Evolutionary conservation across 129 eudicot species (phyloP), one percentile per base, ranked within the genome.

Genomic region (Flaveria trinervia): DNA sequence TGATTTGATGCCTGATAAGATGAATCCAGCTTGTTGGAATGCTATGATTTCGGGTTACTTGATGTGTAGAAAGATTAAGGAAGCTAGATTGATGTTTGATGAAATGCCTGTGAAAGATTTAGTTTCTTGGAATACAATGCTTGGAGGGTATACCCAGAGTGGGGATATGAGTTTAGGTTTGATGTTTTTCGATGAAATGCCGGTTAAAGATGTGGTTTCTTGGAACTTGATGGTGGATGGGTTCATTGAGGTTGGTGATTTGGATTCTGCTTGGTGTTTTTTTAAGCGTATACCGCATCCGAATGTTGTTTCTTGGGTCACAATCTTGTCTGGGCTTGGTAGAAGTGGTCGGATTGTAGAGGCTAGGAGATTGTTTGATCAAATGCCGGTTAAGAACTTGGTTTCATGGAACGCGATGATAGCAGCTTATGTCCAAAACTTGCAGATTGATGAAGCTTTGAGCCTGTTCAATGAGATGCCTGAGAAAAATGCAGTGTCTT

Each of bases 321-420:
- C 93, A 14, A 84, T 88, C 80, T 65, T 88, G 56, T 81, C 72
- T 33, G 88, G 86, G 39, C 72, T 85, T 39, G 88, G 85, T 41
- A 83, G 79, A 80, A 61, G 72, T 81, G 88, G 86, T 33, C 83
- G 46, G 66, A 15, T 88, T 62, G 64, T 69, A 79, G 93, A 88
- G 66, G 88, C 90, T 23, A 64, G 78, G 76, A 81, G 77, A 67
- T 70, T 85, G 25, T 88, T 88, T 67, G 83, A 76, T 64, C 74
- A 80, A 28, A 88, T 85, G 80, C 83, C 85, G 2, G 73, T 75
- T 25, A 88, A 81, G 62, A 88, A 84, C 7, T 69, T 66, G 69
- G 91, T 89, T 20, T 72, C 89, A 46, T 89, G 96, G 88, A 89
- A 89, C 17, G 91, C 96, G 6, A 89, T 89, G 96, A 49, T 89